These are phyloP conservation scores for Botrytis medusae DNA, from an alignment of 2,329 filamentous ascomycete species.

Conservation along the genomic window DNA sequence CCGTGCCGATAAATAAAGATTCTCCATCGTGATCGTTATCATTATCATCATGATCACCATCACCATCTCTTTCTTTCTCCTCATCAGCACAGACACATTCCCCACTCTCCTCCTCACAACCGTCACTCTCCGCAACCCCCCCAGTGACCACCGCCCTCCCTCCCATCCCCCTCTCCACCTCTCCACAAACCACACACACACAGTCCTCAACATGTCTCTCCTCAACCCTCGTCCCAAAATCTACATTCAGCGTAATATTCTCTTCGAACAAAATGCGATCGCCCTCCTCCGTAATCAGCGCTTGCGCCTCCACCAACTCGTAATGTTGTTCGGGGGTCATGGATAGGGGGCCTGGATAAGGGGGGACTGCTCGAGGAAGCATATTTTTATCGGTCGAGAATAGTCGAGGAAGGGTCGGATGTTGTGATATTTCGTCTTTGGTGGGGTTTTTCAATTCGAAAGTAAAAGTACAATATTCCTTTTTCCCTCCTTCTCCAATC, in stretches of 20 bases:
- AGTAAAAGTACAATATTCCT: not conserved
- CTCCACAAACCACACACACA: not conserved
- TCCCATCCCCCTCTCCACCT: not conserved
- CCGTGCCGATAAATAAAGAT: not conserved
- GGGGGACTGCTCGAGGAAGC: not conserved
- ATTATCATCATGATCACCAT: not conserved
- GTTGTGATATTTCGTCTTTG: not conserved
- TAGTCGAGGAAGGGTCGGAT: not conserved
- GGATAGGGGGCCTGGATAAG: not conserved
- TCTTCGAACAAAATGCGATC: not conserved
- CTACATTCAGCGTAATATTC: conserved; percentile 8
- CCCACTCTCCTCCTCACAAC: not conserved
- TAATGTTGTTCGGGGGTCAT: not conserved
- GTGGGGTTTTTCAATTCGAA: not conserved
- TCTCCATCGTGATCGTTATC: not conserved
- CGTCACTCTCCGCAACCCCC: not conserved
- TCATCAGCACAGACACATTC: not conserved
- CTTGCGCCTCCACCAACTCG: not conserved
- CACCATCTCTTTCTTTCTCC: too few relatives aligned
- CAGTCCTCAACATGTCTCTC: not conserved
- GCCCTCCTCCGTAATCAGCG: not conserved
- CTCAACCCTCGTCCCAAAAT: not conserved
- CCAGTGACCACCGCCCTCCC: not conserved
- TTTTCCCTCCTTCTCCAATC: not conserved
- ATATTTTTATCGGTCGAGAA: not conserved